phyloP scores from a whole-genome alignment of 2,329 filamentous ascomycete species.

The Xylariaceae sp. region DNA sequence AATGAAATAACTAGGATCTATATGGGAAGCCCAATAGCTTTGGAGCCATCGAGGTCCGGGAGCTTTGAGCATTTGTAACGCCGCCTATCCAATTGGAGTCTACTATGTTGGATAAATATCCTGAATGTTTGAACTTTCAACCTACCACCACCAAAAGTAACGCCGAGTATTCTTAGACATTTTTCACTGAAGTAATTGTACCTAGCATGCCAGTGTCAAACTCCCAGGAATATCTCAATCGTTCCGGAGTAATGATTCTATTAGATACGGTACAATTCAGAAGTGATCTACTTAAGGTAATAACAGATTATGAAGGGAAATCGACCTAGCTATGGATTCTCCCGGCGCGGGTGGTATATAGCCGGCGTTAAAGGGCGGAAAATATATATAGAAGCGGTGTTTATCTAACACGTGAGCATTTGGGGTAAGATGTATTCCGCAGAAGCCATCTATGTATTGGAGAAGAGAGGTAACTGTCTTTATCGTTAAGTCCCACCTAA shows the following conservation, averaged over 20 bases:
- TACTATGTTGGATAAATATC: too few species aligned
- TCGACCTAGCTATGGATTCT: conserved; percentile 4
- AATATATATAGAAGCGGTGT: conserved; percentile 2
- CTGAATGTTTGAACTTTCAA: too few species aligned
- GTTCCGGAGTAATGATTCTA: neutral
- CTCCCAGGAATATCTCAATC: neutral
- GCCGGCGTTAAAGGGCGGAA: conserved; percentile 8
- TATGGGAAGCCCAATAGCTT: neutral
- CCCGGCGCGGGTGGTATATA: conserved; percentile 19
- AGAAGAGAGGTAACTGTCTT: neutral
- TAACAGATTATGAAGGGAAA: conserved; percentile 1
- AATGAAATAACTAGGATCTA: neutral
- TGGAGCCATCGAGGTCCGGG: neutral
- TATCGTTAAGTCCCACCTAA: neutral
- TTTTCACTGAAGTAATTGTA: neutral
- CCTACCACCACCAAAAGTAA: too few species aligned
- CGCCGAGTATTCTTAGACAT: too few species aligned
- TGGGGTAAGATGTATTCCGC: neutral
- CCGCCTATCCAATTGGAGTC: neutral
- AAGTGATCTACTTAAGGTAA: conserved; percentile 1
- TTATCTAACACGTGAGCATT: conserved; percentile 6
- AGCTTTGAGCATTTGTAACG: neutral
- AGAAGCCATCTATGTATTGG: neutral
- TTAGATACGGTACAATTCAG: conserved; percentile 4
- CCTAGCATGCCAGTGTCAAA: neutral